Percentiles rank a stretch among this genome's conserved stretches.
Conservation (phyloP, 129 eudicot species). For the Calendula officinalis region DNA sequence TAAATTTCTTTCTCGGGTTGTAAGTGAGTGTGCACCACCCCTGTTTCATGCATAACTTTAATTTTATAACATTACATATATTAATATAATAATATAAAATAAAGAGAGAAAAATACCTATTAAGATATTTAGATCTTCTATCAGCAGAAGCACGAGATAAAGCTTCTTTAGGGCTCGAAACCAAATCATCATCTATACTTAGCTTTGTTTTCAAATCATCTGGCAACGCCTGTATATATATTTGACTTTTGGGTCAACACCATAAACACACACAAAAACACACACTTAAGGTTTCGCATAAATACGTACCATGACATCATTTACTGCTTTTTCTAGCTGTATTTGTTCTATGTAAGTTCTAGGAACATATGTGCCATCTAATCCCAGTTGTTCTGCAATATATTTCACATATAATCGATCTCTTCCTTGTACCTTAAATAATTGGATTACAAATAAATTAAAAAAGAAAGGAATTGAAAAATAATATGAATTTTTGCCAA, state of each 20-base stretch:
- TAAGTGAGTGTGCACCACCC: constrained; percentile 47
- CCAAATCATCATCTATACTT: constrained; percentile 88
- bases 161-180: constrained; percentile 95
- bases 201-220: constrained; percentile 95
- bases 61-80: not conserved
- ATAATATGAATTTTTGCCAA: not conserved
- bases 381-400: constrained; percentile 74
- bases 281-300: constrained; percentile 10
- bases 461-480: constrained; percentile 13
- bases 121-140: constrained; percentile 72
- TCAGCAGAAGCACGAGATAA: constrained; percentile 95
- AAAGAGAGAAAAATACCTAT: constrained; percentile 40
- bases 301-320: constrained; percentile 81
- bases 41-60: constrained; percentile 24
- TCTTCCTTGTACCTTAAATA: constrained; percentile 83
- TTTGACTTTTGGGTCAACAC: constrained; percentile 22
- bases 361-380: constrained; percentile 93
- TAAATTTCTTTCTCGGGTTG: constrained; percentile 57
- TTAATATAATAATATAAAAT: not conserved
- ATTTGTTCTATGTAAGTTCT: constrained; percentile 97
- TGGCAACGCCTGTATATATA: constrained; percentile 63
- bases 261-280: constrained; percentile 10
- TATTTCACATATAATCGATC: constrained; percentile 74
- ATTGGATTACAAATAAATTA: constrained; percentile 2
- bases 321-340: constrained; percentile 85